phyloP scores from a whole-genome alignment of 2,329 filamentous ascomycete genomes.

The Pseudonectria foliicola region DNA sequence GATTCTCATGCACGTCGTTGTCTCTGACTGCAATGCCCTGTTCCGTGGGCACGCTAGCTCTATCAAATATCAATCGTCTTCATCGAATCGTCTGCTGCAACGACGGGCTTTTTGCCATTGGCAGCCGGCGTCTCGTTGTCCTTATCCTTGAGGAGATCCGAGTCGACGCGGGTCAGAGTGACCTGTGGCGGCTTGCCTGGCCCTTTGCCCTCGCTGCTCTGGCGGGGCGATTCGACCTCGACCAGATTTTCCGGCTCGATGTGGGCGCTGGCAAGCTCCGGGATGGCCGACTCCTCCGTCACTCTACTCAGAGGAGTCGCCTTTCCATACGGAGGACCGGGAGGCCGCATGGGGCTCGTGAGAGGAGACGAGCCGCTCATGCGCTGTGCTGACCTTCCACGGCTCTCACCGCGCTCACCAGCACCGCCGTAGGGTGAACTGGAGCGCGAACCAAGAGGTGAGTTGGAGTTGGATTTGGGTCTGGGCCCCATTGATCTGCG shows the following conservation, averaged over 20 bases:
- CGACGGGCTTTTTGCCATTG: constrained; percentile 38
- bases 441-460: constrained; percentile 41
- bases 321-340: constrained; percentile 43
- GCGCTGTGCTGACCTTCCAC: constrained; percentile 66
- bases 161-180: constrained; percentile 28
- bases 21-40: constrained; percentile 13
- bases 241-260: constrained; percentile 45
- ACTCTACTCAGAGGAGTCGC: constrained; percentile 68
- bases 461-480: constrained; percentile 36
- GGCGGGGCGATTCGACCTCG: constrained; percentile 48
- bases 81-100: constrained; percentile 44
- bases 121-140: constrained; percentile 33
- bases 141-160: constrained; percentile 31
- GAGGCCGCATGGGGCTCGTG: constrained; percentile 49
- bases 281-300: constrained; percentile 55
- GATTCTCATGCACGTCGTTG: constrained; percentile 23
- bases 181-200: constrained; percentile 21
- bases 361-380: constrained; percentile 57
- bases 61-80: constrained; percentile 54
- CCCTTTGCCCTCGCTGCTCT: constrained; percentile 35
- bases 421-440: constrained; percentile 61
- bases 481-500: constrained; percentile 43
- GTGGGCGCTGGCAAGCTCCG: constrained; percentile 30
- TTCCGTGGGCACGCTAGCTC: constrained; percentile 1
- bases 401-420: constrained; percentile 51